Percentiles rank a stretch among this genome's conserved stretches.
Evolutionary conservation across 73 alveolate genomes (phyloP).

Genomic region (Paramecium sexaurelia): DNA sequence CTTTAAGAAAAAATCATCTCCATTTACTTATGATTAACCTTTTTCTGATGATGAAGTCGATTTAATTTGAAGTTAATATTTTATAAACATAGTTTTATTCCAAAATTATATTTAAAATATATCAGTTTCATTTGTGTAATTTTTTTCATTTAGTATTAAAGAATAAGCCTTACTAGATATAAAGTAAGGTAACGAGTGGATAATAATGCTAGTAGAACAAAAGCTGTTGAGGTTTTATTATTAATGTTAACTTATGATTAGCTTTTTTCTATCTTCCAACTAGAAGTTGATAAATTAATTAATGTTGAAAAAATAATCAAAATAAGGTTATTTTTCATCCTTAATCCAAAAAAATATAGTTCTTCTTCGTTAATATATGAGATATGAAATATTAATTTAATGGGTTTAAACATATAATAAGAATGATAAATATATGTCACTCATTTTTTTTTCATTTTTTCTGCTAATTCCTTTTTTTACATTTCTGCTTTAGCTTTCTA

Average conservation of each 20-base stretch:
- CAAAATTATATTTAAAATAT: background rate
- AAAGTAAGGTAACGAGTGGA: background rate
- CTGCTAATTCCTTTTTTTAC: slow-evolving; percentile 29
- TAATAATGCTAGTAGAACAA: too few relatives aligned
- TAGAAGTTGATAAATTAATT: too few relatives aligned
- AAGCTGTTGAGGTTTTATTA: too few relatives aligned
- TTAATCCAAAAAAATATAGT: too few relatives aligned
- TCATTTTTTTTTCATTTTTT: slow-evolving; percentile 48
- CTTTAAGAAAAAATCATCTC: background rate
- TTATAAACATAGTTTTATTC: background rate
- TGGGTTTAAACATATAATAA: background rate
- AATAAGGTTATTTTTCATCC: too few relatives aligned
- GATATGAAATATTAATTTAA: too few relatives aligned
- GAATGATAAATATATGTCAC: background rate
- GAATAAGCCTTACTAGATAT: too few relatives aligned
- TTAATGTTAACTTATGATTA: too few relatives aligned
- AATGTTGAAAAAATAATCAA: too few relatives aligned
- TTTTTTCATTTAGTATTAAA: background rate
- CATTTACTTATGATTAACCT: background rate
- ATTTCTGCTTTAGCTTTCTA: slow-evolving; percentile 42
- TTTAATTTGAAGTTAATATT: background rate
- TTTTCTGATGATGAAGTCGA: slow-evolving; percentile 11
- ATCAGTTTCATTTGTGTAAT: background rate
- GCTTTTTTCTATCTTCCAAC: too few relatives aligned
- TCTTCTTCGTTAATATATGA: too few relatives aligned